Conservation (phyloP, 2,329 filamentous ascomycete genomes). For the Pestalotiopsis sp. region DNA sequence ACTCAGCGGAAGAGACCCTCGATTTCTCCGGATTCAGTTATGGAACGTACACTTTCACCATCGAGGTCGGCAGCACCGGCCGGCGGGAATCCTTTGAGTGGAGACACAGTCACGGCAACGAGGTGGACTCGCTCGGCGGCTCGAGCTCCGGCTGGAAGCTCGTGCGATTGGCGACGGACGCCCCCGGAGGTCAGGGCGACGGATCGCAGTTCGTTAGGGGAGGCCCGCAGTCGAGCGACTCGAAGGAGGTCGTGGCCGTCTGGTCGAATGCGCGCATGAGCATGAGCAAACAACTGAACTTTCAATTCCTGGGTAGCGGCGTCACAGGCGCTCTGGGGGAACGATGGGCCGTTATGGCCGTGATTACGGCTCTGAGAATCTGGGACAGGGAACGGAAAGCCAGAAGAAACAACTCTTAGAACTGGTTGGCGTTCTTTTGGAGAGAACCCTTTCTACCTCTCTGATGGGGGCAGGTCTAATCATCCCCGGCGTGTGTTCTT, state of each 20-base stretch:
- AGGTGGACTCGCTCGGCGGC: conserved; percentile 21
- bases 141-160: conserved; percentile 27
- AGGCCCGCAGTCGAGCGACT: conserved; percentile 22
- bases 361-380: conserved; percentile 25
- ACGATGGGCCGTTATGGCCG: conserved; percentile 21
- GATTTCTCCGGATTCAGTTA: conserved; percentile 6
- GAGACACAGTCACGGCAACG: conserved; percentile 24
- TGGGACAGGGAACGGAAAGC: conserved; percentile 18
- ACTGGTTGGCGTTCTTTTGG: neutral
- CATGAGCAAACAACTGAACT: conserved; percentile 24
- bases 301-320: conserved; percentile 25
- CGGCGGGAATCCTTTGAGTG: conserved; percentile 29
- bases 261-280: conserved; percentile 21
- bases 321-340: conserved; percentile 25
- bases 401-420: neutral
- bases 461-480: too few relatives aligned
- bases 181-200: conserved; percentile 15
- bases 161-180: conserved; percentile 20
- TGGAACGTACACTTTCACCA: conserved; percentile 16
- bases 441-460: too few relatives aligned
- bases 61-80: conserved; percentile 20
- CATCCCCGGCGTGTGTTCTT: too few relatives aligned
- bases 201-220: conserved; percentile 8
- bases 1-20: neutral
- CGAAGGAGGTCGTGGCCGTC: conserved; percentile 26